phyloP scores from a whole-genome alignment of 148 eudicot species.

The Salicornia ramosissima region DNA sequence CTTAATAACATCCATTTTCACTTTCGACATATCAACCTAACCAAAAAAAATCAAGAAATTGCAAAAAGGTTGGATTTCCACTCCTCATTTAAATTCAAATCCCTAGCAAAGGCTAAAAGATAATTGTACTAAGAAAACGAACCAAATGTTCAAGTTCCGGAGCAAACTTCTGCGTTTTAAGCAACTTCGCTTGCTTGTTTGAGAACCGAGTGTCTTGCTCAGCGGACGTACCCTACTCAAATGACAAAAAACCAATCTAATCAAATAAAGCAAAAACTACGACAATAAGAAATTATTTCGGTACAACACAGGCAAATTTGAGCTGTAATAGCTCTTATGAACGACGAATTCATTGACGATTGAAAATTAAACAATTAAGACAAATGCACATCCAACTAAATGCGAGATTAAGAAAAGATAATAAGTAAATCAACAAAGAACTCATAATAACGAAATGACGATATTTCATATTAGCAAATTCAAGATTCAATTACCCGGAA shows the following conservation, averaged over 20 bases:
- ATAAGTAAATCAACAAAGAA: neutral
- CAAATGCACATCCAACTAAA: neutral
- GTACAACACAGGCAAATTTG: neutral
- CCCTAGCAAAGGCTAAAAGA: neutral
- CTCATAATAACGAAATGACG: neutral
- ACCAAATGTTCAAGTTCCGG: slow-evolving; percentile 90
- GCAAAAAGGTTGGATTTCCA: neutral
- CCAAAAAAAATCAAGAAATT: neutral
- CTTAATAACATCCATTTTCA: slow-evolving; percentile 88
- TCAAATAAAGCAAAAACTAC: neutral
- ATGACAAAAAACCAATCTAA: slow-evolving; percentile 8
- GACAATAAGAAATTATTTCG: neutral
- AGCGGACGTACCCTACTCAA: slow-evolving; percentile 80
- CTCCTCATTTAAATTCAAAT: too few relatives aligned
- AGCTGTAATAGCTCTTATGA: neutral
- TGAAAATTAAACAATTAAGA: neutral
- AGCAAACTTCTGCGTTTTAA: slow-evolving; percentile 90
- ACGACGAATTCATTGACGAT: neutral
- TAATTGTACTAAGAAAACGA: slow-evolving; percentile 13
- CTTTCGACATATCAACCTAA: slow-evolving; percentile 81
- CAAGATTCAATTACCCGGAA: slow-evolving; percentile 56
- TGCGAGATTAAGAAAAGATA: neutral
- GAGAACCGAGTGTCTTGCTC: slow-evolving; percentile 98
- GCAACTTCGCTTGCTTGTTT: slow-evolving; percentile 89
- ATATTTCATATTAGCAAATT: neutral